Percentiles rank a stretch among this genome's conserved stretches.
Conservation (phyloP, 2,329 filamentous ascomycete genomes). For the Alternaria triticimaculans region DNA sequence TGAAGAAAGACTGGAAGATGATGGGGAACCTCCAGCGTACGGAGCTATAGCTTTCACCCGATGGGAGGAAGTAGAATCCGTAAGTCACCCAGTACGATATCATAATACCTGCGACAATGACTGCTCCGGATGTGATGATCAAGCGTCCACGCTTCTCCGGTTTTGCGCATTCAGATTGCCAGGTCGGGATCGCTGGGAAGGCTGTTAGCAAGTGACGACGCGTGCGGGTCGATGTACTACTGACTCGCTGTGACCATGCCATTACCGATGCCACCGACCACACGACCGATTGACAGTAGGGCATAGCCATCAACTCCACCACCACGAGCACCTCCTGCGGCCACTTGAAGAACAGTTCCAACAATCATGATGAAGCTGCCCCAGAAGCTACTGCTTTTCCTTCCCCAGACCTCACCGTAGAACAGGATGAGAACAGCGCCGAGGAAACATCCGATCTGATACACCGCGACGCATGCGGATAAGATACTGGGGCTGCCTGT, state of each 20-base stretch:
- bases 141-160: conserved; percentile 41
- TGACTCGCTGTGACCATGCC: conserved; percentile 59
- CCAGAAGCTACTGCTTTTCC: conserved; percentile 42
- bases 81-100: conserved; percentile 47
- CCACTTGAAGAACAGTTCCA: conserved; percentile 65
- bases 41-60: conserved; percentile 2
- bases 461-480: conserved; percentile 21
- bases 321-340: conserved; percentile 5
- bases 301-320: conserved; percentile 64
- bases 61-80: conserved; percentile 33
- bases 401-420: conserved; percentile 63
- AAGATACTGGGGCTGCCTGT: conserved; percentile 23
- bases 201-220: conserved; percentile 18
- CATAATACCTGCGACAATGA: conserved; percentile 46
- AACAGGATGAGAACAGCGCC: conserved; percentile 46
- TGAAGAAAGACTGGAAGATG: conserved; percentile 14
- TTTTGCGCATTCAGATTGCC: conserved; percentile 37
- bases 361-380: conserved; percentile 25
- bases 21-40: conserved; percentile 47
- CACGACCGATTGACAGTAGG: conserved; percentile 44
- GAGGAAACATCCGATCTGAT: conserved; percentile 51
- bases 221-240: not conserved
- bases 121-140: conserved; percentile 49
- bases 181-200: conserved; percentile 11
- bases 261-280: conserved; percentile 41